Evolutionary conservation across 805 yeast species (phyloP), one percentile per base, ranked within the genome.

Genomic region (Saccharomycopsis sp.): DNA sequence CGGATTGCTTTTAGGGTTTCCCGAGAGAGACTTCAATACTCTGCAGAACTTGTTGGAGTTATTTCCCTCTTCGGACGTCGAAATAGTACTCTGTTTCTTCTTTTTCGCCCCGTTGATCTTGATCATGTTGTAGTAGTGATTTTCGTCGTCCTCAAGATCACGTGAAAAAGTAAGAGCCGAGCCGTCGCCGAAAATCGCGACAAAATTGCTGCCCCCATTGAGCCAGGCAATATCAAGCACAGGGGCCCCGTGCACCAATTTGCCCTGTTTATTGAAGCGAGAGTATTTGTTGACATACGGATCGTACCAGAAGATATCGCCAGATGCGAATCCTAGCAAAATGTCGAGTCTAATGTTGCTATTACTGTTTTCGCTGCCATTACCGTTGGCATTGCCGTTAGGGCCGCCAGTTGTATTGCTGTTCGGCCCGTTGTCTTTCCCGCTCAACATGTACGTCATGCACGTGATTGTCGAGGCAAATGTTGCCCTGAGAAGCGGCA

Each of bases 291-390:
- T 72, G 46, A 75, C 70, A 24, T 73, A 68, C 8, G 85, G 78
- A 62, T 85, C 87, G 40, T 84, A 61, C 78, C 89, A 76, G 3
- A 86, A 61, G 1, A 87, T 68, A 63, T 84, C 89, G n/a, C 92
- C 90, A 1, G 83, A 71, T 18, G 84, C 79, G 61, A 83, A 78
- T 0, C 92, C 94, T 18, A 84, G 62, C 1, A 82, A 70, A 4
- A 84, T 72, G 54, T 83, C 83, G 5, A 86, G 70, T 41, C 71
- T 71, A 29, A 65, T 65, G 16, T 71, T 74, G n/a, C 67, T 67
- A 2, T 61, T 62, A 5, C 24, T 18, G 29, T 51, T 51, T 50
- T 24, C 23, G 24, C 9, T 18, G 50, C 8, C 16, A 50, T 9
- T 23, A 8, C 50, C 21, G 24, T 29, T 24, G 20, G 34, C 34